Evolutionary conservation across 2,329 filamentous ascomycete genomes (phyloP).

Genomic region (Akanthomyces muscarius): DNA sequence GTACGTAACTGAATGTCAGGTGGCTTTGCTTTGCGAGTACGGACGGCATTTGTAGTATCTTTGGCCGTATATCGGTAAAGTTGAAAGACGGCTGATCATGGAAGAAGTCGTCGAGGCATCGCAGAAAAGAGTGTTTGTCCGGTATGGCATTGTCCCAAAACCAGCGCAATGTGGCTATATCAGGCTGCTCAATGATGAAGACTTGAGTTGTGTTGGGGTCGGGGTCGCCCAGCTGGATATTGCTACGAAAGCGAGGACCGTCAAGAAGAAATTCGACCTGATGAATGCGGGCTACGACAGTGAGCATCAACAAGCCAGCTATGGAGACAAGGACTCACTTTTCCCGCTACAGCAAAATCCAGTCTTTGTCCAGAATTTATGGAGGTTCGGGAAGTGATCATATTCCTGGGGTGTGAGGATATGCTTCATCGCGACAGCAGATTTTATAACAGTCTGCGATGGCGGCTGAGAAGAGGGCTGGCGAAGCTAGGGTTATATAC

Average conservation of each 20-base stretch:
- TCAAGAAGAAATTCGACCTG: conserved; percentile 6
- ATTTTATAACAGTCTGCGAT: background rate
- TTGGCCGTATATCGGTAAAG: conserved; percentile 7
- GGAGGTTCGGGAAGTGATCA: conserved; percentile 12
- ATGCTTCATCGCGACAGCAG: conserved; percentile 3
- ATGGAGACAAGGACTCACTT: background rate
- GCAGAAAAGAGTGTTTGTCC: conserved; percentile 3
- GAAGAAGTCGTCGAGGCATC: conserved; percentile 17
- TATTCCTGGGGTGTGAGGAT: conserved; percentile 7
- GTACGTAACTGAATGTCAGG: conserved; percentile 12
- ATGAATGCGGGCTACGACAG: conserved; percentile 5
- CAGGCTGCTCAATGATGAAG: conserved; percentile 15
- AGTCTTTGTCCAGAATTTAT: conserved; percentile 11
- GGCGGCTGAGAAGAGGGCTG: background rate
- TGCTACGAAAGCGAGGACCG: conserved; percentile 7
- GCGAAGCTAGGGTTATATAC: background rate
- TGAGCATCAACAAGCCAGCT: background rate
- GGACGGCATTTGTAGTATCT: conserved; percentile 14
- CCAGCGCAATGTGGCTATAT: conserved; percentile 2
- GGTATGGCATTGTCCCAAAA: background rate
- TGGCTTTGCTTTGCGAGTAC: conserved; percentile 12
- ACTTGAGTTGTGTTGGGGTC: background rate
- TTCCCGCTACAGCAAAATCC: conserved; percentile 6
- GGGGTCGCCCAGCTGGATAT: conserved; percentile 1
- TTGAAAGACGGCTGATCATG: conserved; percentile 17